Base-by-base conservation (phyloP, 495 filamentous ascomycete species). In the Pseudevernia furfuracea region DNA sequence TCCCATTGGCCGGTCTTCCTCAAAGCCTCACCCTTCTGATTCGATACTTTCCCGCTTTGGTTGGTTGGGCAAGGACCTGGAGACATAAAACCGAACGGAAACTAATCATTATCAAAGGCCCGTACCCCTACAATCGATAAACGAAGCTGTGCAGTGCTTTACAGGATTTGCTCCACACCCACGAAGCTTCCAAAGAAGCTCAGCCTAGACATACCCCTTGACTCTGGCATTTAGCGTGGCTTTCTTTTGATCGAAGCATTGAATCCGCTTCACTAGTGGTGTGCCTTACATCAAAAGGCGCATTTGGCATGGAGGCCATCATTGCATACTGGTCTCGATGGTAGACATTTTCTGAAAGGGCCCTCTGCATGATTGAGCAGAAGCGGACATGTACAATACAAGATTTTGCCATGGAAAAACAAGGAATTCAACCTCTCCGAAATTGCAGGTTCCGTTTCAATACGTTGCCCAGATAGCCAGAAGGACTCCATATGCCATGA, bases 81-180 rank as follows among this genome's bases (percentile, higher is more conserved):
- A 39, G 9, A 15, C 14, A 19, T 38, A 10, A 23, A 25, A 21
- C 3, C 43, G 21, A 23, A 36, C 11, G 34, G 2, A 64, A 1
- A 32, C 23, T 64, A 59, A 64, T 48, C 14, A 25, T 21, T 34
- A 32, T 41, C 28, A 23, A 41, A 64, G 62, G 41, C 3, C 6
- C 41, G 21, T 64, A 64, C 56, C 41, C 55, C 21, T 64, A 58
- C 55, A 58, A 58, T 44, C 62, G 55, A 48, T 64, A 32, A 59
- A 28, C 10, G 14, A 21, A n/a, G 1, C n/a, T 38, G 5, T 30
- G 25, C n/a, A 9, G 19, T 3, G 4, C 5, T 23, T 43, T 15
- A 6, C 28, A n/a, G 19, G 10, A 19, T 8, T 32, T 7, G 19
- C n/a, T 41, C 7, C 8, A 30, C 15, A 0, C 15, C 0, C 17